Base-by-base conservation (phyloP, 768 basidiomycete genomes). In the Harrya chromipes region DNA sequence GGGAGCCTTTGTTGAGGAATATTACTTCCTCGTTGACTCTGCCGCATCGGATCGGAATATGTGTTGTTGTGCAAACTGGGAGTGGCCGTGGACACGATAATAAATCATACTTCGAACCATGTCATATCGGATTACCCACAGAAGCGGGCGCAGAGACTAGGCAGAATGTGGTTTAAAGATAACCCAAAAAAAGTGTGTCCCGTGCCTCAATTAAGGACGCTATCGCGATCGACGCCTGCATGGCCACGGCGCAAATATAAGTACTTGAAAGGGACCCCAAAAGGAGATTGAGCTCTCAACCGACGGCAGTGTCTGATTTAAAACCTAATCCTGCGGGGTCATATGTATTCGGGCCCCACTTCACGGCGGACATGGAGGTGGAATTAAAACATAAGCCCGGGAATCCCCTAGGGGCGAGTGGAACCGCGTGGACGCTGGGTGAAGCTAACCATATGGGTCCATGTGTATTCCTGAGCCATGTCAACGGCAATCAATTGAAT, bases 221-320 rank as follows among this genome's bases (percentile, higher is more conserved):
- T 63, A 58, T 63, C 63, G 61, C 63, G 66, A 67, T 67, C 61
- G 67, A 63, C 67, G 56, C 42, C 51, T 36, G 35, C 23, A 17
- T 45, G 52, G 43, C 53, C 45, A 56, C 42, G 48, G 47, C 55
- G 46, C 27, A 51, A 27, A 27, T 29, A 61, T 47, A 56, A 50
- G 52, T 54, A 57, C 52, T 27, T 27, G 6, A 7, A 49, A 50
- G 79, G 74, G 68, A 76, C 8, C 75, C 17, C 74, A 3, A 77
- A 40, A 78, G 78, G 43, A 79, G 84, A 21, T 81, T 81, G 61
- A 62, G 26, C 76, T 79, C 82, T 84, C 62, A 81, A 78, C 62
- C 62, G 70, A 23, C 72, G 77, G 37, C 44, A 46, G 36, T 37
- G 31, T 17, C 10, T 36, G 49, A 16, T 52, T 43, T 37, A 43